Evolutionary conservation across 257 asterid species (phyloP).

Genomic region (Nicotiana tomentosiformis): DNA sequence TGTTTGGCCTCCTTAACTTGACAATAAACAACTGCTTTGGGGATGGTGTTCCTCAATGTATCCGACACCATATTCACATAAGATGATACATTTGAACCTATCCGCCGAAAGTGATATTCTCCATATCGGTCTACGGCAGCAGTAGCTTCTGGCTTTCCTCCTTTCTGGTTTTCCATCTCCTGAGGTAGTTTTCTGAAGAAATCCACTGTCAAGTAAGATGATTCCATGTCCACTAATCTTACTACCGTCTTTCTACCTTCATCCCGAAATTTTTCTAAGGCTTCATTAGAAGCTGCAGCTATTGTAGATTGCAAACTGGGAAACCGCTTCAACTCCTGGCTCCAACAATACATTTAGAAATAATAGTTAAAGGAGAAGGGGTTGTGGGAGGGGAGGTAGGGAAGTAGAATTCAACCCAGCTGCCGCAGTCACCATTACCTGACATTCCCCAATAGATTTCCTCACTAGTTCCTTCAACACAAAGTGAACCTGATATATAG

Average conservation of each 20-base stretch:
- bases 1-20: constrained; percentile 94
- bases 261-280: constrained; percentile 75
- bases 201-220: constrained; percentile 80
- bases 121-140: constrained; percentile 51
- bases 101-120: constrained; percentile 80
- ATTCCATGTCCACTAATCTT: constrained; percentile 91
- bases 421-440: constrained; percentile 28
- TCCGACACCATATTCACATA: constrained; percentile 71
- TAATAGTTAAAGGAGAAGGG: too few relatives aligned
- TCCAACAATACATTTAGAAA: constrained; percentile 13
- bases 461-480: constrained; percentile 93
- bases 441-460: constrained; percentile 86
- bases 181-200: constrained; percentile 87
- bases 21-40: constrained; percentile 86
- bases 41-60: constrained; percentile 65
- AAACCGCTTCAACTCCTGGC: constrained; percentile 83
- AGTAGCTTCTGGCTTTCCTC: constrained; percentile 40
- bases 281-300: constrained; percentile 74
- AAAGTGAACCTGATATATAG: constrained; percentile 67
- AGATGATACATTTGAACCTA: constrained; percentile 82
- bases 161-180: constrained; percentile 53
- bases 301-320: constrained; percentile 78
- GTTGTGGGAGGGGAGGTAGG: neutral
- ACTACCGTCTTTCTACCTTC: constrained; percentile 69
- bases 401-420: neutral